Evolutionary conservation across 2,329 filamentous ascomycete species (phyloP).

Genomic region (Diaporthe citriasiana): DNA sequence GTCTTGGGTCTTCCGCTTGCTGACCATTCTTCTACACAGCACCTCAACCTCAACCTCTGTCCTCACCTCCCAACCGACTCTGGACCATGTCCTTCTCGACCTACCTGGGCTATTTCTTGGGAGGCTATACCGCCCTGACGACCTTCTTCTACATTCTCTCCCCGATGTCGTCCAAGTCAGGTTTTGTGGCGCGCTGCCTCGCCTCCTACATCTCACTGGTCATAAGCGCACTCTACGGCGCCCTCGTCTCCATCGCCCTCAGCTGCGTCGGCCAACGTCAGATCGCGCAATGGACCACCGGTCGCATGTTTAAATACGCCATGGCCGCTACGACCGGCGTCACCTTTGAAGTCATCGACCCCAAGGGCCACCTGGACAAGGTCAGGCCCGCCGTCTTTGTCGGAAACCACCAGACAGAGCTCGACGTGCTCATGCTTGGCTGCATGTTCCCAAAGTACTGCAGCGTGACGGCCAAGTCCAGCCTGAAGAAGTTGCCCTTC

Average conservation of each 20-base stretch:
- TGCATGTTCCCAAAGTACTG: slow-evolving; percentile 91
- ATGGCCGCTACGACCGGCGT: slow-evolving; percentile 85
- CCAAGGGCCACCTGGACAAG: slow-evolving; percentile 71
- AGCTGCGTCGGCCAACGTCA: slow-evolving; percentile 79
- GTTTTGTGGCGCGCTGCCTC: slow-evolving; percentile 78
- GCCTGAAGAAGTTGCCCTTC: slow-evolving; percentile 83
- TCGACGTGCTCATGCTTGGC: slow-evolving; percentile 94
- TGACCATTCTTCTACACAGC: slow-evolving; percentile 14
- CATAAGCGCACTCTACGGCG: slow-evolving; percentile 78
- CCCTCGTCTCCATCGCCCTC: slow-evolving; percentile 79
- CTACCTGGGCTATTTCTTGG: slow-evolving; percentile 62
- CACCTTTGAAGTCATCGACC: slow-evolving; percentile 80
- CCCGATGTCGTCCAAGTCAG: slow-evolving; percentile 68
- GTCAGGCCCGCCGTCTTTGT: slow-evolving; percentile 89
- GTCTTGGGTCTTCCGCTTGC: slow-evolving; percentile 3
- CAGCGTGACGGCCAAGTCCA: slow-evolving; percentile 92
- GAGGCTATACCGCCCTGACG: slow-evolving; percentile 66
- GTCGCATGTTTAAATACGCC: slow-evolving; percentile 81
- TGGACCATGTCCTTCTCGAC: slow-evolving; percentile 55
- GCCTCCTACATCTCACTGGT: slow-evolving; percentile 75
- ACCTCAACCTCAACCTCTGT: not conserved
- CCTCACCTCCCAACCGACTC: slow-evolving; percentile 28
- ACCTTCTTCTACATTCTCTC: slow-evolving; percentile 74
- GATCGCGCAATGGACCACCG: slow-evolving; percentile 88
- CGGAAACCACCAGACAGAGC: slow-evolving; percentile 95